Conservation (phyloP, 2,329 filamentous ascomycete species). For the Tetracladium maxilliforme region DNA sequence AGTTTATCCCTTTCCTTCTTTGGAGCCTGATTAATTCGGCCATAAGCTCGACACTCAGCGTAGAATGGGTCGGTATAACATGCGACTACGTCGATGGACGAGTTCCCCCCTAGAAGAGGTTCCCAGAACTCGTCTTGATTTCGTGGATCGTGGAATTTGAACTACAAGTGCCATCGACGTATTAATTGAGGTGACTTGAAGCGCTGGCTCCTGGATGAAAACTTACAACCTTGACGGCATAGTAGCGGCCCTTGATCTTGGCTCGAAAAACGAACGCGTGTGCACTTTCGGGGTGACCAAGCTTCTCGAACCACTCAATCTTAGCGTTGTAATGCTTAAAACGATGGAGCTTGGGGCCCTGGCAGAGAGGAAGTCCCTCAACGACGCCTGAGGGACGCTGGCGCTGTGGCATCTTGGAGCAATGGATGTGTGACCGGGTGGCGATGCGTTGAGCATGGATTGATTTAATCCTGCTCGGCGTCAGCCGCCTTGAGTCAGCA, state of each 20-base stretch:
- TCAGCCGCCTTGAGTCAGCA: too few species aligned
- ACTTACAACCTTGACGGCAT: slow-evolving; percentile 1
- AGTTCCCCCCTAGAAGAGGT: slow-evolving; percentile 1
- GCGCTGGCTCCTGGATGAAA: background rate
- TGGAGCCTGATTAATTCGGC: background rate
- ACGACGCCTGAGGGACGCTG: background rate
- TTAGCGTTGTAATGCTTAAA: slow-evolving; percentile 1
- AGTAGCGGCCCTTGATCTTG: background rate
- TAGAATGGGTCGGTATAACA: slow-evolving; percentile 1
- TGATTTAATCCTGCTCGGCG: too few species aligned
- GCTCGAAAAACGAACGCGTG: slow-evolving; percentile 1
- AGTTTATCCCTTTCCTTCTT: background rate
- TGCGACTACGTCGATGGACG: background rate
- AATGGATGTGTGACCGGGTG: too few species aligned
- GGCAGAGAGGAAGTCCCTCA: slow-evolving; percentile 1
- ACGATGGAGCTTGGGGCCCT: slow-evolving; percentile 1
- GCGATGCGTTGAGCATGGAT: too few species aligned
- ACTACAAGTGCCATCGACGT: background rate
- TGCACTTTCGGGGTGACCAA: slow-evolving; percentile 1
- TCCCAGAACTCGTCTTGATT: background rate
- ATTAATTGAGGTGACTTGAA: background rate
- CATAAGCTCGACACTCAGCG: slow-evolving; percentile 1
- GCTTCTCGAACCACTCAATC: slow-evolving; percentile 1
- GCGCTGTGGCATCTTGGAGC: slow-evolving; percentile 1
- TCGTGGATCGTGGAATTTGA: slow-evolving; percentile 1